Conservation (phyloP, 2,329 filamentous ascomycete genomes). For the Calonectria multiphialidica region DNA sequence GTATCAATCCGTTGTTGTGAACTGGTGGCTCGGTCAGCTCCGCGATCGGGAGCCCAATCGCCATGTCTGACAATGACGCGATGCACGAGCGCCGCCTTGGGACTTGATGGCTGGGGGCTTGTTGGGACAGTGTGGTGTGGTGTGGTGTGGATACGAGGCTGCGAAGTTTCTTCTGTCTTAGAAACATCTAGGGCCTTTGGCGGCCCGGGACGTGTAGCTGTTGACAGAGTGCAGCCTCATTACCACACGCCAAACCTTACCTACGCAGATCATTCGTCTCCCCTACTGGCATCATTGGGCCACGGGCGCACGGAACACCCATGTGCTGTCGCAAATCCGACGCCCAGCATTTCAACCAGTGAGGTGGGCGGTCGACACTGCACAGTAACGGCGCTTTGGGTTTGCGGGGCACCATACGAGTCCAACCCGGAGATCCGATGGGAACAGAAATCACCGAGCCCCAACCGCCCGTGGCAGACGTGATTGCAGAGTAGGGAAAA, state of each 20-base stretch:
- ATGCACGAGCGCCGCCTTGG: background rate
- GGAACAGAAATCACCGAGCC: conserved; percentile 8
- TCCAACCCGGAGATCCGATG: conserved; percentile 26
- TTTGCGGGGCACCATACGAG: conserved; percentile 21
- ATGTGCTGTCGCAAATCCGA: conserved; percentile 8
- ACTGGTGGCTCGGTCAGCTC: conserved; percentile 23
- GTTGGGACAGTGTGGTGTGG: background rate
- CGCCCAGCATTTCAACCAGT: background rate
- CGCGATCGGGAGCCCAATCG: conserved; percentile 13
- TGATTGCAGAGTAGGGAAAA: background rate
- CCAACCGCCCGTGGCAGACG: background rate
- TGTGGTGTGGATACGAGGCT: conserved; percentile 5
- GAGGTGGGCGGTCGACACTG: background rate
- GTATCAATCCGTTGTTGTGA: conserved; percentile 12
- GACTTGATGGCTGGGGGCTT: background rate
- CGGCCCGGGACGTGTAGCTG: conserved; percentile 1
- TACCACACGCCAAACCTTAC: background rate
- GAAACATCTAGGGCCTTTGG: background rate
- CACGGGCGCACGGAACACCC: background rate
- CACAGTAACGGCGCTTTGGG: background rate
- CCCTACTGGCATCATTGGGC: background rate
- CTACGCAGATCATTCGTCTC: conserved; percentile 2
- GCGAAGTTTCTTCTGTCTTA: background rate
- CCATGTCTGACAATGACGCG: background rate
- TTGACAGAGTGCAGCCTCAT: conserved; percentile 10